Evolutionary conservation across 345 rosid species (phyloP), one percentile per base, ranked within the genome.

Genomic region (Euphorbia tirucalli): DNA sequence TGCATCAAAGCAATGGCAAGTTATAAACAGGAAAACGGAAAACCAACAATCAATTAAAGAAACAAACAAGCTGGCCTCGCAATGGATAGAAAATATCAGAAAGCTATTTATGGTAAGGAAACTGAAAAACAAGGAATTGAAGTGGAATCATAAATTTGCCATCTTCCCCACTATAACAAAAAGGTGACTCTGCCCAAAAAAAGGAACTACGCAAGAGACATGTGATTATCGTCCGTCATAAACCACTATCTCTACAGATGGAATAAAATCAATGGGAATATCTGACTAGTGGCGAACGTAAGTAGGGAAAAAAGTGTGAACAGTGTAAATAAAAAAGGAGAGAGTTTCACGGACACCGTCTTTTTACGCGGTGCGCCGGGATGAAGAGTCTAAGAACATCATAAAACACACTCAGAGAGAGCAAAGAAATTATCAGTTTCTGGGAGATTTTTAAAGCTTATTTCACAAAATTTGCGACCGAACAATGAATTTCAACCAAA

Each of bases 231-330:
- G 3, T 24, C n/a, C 19, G 68, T 7, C n/a, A 43, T 19, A 25
- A 1, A 28, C 16, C 58, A 65, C 69, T 27, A 18, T 15, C 69
- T 18, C 71, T 55, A 37, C 21, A 69, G 15, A 56, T 69, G 22
- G 62, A 22, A 69, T 39, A 56, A 69, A 69, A 35, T 22, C 50
- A 2, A 22, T 22, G 13, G 24, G 32, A 24, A 24, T 52, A 55
- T 56, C 41, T 48, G 16, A 28, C 25, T 28, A 24, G 43, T 3
- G 43, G 25, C 25, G 25, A 46, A 27, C 14, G 46, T 14, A 46
- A 24, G 14, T 5, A 28, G 65, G n/a, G 3, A 48, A 28, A 66
- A 44, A 48, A 49, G 32, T 13, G 35, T 65, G 31, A 64, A 41
- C 31, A 39, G 67, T 41, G 22, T 25, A 25, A 46, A 65, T 18